Base-by-base conservation (phyloP, 2,329 filamentous ascomycete species). In the Fusarium equiseti region DNA sequence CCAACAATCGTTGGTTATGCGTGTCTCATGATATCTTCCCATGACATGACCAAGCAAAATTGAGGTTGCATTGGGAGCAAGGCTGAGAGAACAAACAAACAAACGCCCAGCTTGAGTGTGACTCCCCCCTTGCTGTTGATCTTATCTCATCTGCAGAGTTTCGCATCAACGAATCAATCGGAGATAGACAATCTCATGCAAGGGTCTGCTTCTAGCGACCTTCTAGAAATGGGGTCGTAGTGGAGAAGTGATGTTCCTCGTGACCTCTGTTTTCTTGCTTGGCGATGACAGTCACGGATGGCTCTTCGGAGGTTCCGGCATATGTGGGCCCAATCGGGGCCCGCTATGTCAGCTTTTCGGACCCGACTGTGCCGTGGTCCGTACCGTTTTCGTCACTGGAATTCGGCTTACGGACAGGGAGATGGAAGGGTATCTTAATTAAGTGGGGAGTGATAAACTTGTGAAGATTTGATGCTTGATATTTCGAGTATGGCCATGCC, bases 331-430 rank as follows among this genome's bases (percentile, higher is more conserved):
- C 13, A n/a, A 16, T 35, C 35, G 35, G 35, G 50, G 13, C 50
- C 50, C 50, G 50, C 50, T 27, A 42, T 27, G 50, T 60, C 54
- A 71, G 56, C 59, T 53, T 63, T 42, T 68, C 72, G 72, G 70
- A 56, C 57, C 60, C 70, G 70, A 72, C 38, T 49, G 52, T 73
- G 51, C 70, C 67, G 65, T 66, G 44, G 35, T 38, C 44, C 44
- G 54, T 38, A 20, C 54, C 24, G 20, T 29, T n/a, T 53, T 63
- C 67, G 52, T 51, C 50, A 60, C 42, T 71, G 63, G 44, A 67
- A 68, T 63, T 51, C 67, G 48, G 52, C 27, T 63, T 60, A 59
- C 54, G 63, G 51, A 24, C 16, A 31, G 38, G 29, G 38, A 54
- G 27, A 24, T 44, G n/a, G 43, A 51, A 32, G 24, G 31, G 40